Evolutionary conservation across 1,284 basidiomycete genomes (phyloP).

Genomic region (Ceraceosorus bombacis): DNA sequence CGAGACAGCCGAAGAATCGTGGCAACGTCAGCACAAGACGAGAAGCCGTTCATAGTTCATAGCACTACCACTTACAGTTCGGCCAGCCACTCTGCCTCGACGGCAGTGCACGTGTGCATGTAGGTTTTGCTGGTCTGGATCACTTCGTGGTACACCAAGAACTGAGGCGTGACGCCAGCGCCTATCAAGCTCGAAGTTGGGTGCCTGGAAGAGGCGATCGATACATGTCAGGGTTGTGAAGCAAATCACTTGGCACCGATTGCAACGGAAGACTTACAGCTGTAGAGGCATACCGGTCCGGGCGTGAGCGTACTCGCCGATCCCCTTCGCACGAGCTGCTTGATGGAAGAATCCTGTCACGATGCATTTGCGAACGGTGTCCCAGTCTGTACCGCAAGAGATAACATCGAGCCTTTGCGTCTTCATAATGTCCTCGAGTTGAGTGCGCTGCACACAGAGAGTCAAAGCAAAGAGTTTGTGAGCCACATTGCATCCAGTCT

Average conservation of each 20-base stretch:
- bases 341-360: slow-evolving; percentile 99
- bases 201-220: slow-evolving; percentile 52
- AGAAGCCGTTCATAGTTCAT: neutral
- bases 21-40: neutral
- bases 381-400: slow-evolving; percentile 90
- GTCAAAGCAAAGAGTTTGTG: neutral
- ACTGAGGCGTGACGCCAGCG: slow-evolving; percentile 89
- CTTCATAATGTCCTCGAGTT: slow-evolving; percentile 98
- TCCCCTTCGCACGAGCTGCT: slow-evolving; percentile 92
- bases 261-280: slow-evolving; percentile 48
- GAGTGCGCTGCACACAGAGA: slow-evolving; percentile 55
- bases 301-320: slow-evolving; percentile 96
- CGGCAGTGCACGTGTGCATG: slow-evolving; percentile 46
- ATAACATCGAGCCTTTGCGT: slow-evolving; percentile 87
- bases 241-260: neutral
- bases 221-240: too few species aligned
- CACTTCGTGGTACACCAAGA: slow-evolving; percentile 88
- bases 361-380: slow-evolving; percentile 92
- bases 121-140: slow-evolving; percentile 29
- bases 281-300: slow-evolving; percentile 78
- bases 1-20: neutral
- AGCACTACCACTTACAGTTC: slow-evolving; percentile 22
- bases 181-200: slow-evolving; percentile 95
- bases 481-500: neutral
- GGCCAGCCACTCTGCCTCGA: slow-evolving; percentile 48